Evolutionary conservation across 495 filamentous ascomycete species (phyloP).

Genomic region (Aspergillus ellipticus): DNA sequence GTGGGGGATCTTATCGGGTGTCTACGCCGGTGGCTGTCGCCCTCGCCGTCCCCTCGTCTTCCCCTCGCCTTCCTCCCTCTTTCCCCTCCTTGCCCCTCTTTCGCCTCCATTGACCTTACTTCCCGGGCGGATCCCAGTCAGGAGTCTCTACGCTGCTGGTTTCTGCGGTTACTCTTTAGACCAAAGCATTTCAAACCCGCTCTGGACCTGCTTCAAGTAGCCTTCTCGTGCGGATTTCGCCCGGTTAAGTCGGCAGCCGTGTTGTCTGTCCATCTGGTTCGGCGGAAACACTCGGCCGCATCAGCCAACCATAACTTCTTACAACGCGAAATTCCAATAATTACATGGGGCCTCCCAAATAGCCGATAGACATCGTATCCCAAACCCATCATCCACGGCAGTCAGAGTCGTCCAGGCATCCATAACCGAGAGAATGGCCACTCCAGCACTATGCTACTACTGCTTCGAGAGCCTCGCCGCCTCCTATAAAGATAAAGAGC

Average conservation of each 20-base stretch:
- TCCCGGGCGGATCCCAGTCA: neutral
- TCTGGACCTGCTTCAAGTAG: slow-evolving; percentile 4
- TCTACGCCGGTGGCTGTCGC: neutral
- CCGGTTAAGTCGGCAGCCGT: slow-evolving; percentile 1
- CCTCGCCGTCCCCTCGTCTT: neutral
- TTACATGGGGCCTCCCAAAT: too few relatives aligned
- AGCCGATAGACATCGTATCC: neutral
- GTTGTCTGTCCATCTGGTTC: slow-evolving; percentile 7
- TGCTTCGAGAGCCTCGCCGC: slow-evolving; percentile 83
- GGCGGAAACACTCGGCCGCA: neutral
- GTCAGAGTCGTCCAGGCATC: too few relatives aligned
- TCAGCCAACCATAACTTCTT: neutral
- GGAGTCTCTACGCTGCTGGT: slow-evolving; percentile 5
- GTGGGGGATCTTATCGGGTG: neutral
- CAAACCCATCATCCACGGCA: too few relatives aligned
- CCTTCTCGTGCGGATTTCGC: neutral
- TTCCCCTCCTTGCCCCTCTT: slow-evolving; percentile 2
- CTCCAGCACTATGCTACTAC: slow-evolving; percentile 76
- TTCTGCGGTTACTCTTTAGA: neutral
- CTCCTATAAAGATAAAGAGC: slow-evolving; percentile 56
- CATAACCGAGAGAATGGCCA: slow-evolving; percentile 64
- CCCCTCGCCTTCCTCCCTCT: neutral
- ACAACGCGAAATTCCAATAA: neutral
- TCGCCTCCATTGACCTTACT: slow-evolving; percentile 7
- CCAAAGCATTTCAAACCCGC: neutral